Conservation (phyloP, 805 yeast species). For the Saccharomycopsis sp. region DNA sequence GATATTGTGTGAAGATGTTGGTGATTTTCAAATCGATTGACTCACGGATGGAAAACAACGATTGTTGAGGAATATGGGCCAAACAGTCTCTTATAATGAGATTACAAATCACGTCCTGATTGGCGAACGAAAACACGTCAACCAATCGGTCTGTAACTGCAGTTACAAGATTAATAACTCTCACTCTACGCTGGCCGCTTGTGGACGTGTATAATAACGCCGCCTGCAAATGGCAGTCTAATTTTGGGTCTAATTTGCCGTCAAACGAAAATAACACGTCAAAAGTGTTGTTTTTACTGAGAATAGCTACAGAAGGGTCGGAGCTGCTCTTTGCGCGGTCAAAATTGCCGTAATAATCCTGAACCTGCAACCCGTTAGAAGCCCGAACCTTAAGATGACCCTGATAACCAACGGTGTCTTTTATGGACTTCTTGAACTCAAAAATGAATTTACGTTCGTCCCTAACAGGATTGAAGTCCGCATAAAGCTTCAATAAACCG, state of each 20-base stretch:
- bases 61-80: constrained; percentile 35
- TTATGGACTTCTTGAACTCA: constrained; percentile 49
- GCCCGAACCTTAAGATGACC: constrained; percentile 80
- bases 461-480: constrained; percentile 56
- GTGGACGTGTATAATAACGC: constrained; percentile 80
- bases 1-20: constrained; percentile 54
- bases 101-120: constrained; percentile 58
- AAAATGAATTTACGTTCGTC: constrained; percentile 64
- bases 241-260: constrained; percentile 58
- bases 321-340: constrained; percentile 29
- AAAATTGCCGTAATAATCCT: constrained; percentile 63
- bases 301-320: constrained; percentile 60
- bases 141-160: constrained; percentile 70
- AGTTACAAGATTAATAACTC: constrained; percentile 79
- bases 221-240: constrained; percentile 85
- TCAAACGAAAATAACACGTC: constrained; percentile 73
- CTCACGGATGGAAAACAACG: constrained; percentile 42
- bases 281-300: constrained; percentile 56
- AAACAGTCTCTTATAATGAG: constrained; percentile 47
- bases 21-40: constrained; percentile 48
- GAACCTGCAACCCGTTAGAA: constrained; percentile 79
- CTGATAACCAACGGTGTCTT: constrained; percentile 60
- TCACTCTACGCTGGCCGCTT: constrained; percentile 71
- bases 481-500: constrained; percentile 61
- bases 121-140: constrained; percentile 73